phyloP scores from a whole-genome alignment of 2,329 filamentous ascomycete genomes.

The Rhynchosporium graminicola region DNA sequence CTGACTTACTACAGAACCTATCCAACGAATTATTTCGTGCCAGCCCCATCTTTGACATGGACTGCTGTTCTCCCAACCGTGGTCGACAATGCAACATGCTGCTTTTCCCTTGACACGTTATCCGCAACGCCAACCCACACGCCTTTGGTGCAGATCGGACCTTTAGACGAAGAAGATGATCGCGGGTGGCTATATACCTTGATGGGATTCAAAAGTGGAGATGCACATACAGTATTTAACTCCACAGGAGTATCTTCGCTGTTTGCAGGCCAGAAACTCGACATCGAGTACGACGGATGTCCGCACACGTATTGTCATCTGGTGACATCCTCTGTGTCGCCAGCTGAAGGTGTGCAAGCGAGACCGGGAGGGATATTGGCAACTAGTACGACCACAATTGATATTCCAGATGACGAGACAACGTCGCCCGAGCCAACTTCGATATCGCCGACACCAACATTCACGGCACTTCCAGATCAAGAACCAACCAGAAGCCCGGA shows the following conservation, averaged over 20 bases:
- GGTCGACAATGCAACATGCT: constrained; percentile 15
- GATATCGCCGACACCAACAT: background rate
- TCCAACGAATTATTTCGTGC: constrained; percentile 19
- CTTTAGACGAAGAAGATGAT: constrained; percentile 1
- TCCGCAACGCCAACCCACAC: constrained; percentile 13
- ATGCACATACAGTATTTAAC: constrained; percentile 3
- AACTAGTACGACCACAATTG: constrained; percentile 9
- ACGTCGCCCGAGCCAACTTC: background rate
- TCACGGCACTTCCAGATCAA: background rate
- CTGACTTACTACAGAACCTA: constrained; percentile 6
- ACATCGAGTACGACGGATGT: constrained; percentile 16
- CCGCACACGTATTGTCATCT: constrained; percentile 8
- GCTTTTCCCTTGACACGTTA: background rate
- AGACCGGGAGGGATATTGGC: constrained; percentile 14
- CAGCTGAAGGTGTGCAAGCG: constrained; percentile 15
- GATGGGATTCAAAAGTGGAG: background rate
- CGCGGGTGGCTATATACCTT: constrained; percentile 3
- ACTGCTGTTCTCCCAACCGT: constrained; percentile 13
- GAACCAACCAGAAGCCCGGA: background rate
- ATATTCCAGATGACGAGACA: background rate
- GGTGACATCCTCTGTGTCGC: background rate
- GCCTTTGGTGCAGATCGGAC: constrained; percentile 5
- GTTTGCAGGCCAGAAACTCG: constrained; percentile 15
- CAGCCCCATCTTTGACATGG: constrained; percentile 16
- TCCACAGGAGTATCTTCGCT: constrained; percentile 13